Evolutionary conservation across 2,329 filamentous ascomycete species (phyloP).

Genomic region (Xylaria sp.): DNA sequence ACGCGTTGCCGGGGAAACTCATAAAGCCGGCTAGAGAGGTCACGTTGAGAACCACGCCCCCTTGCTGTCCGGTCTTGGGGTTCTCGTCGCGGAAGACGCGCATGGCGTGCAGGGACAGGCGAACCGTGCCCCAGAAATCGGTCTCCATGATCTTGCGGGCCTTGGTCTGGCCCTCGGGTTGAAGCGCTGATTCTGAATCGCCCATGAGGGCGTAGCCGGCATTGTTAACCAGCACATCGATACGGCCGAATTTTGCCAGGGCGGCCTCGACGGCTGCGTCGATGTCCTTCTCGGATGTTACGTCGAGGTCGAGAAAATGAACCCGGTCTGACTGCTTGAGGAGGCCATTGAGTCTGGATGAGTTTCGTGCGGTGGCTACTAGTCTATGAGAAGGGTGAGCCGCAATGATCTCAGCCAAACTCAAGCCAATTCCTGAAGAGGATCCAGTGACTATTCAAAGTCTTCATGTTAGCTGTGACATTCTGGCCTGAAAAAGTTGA

Average conservation of each 20-base stretch:
- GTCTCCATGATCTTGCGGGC: constrained; percentile 29
- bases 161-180: constrained; percentile 12
- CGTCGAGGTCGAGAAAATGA: constrained; percentile 15
- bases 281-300: constrained; percentile 14
- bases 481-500: not conserved
- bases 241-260: constrained; percentile 17
- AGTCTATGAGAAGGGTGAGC: constrained; percentile 37
- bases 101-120: constrained; percentile 27
- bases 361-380: constrained; percentile 40
- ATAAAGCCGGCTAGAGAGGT: constrained; percentile 20
- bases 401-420: constrained; percentile 36
- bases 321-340: constrained; percentile 5
- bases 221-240: constrained; percentile 18
- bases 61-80: constrained; percentile 19
- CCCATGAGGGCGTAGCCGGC: constrained; percentile 16
- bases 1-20: constrained; percentile 21
- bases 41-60: constrained; percentile 22
- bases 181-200: constrained; percentile 15
- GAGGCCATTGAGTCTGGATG: constrained; percentile 5
- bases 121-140: constrained; percentile 29
- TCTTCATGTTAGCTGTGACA: constrained; percentile 9
- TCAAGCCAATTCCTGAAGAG: constrained; percentile 43
- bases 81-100: constrained; percentile 30
- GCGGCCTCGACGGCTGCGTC: constrained; percentile 15
- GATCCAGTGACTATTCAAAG: constrained; percentile 41